Evolutionary conservation across 1,284 basidiomycete species (phyloP).

Genomic region (Cutaneotrichosporon cavernicola): DNA sequence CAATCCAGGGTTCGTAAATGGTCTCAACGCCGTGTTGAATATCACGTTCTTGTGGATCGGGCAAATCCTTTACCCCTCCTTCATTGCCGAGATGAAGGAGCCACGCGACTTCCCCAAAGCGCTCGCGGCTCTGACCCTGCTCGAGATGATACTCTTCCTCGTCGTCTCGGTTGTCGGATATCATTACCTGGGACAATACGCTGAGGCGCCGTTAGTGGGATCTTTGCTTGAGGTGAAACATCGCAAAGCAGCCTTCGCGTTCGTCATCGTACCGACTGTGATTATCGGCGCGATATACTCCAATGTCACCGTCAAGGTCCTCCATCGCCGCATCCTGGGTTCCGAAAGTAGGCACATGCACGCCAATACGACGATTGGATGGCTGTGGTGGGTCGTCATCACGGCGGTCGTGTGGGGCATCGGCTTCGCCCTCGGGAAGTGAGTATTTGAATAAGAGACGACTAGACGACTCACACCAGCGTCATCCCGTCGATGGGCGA

Average conservation of each 20-base stretch:
- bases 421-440: constrained; percentile 63
- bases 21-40: constrained; percentile 56
- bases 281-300: constrained; percentile 49
- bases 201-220: constrained; percentile 50
- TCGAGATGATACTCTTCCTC: constrained; percentile 63
- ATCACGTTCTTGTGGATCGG: constrained; percentile 64
- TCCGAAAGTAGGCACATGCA: constrained; percentile 57
- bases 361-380: constrained; percentile 61
- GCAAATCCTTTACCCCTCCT: constrained; percentile 58
- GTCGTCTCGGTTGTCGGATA: constrained; percentile 65
- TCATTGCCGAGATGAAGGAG: constrained; percentile 54
- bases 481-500: constrained; percentile 56
- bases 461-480: background rate
- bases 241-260: constrained; percentile 56
- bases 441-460: constrained; percentile 20
- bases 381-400: constrained; percentile 62
- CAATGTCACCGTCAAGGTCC: constrained; percentile 45
- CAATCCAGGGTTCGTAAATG: constrained; percentile 61
- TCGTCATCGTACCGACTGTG: constrained; percentile 48
- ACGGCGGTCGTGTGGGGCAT: constrained; percentile 61
- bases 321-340: constrained; percentile 52
- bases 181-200: constrained; percentile 50
- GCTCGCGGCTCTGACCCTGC: constrained; percentile 54
- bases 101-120: constrained; percentile 63
- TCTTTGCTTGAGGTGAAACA: constrained; percentile 54